Percentiles rank a stretch among this genome's conserved stretches.
These are phyloP conservation scores for Daldinia eschscholtzii DNA, from an alignment of 2,329 filamentous ascomycete genomes.

Conservation along the genomic window DNA sequence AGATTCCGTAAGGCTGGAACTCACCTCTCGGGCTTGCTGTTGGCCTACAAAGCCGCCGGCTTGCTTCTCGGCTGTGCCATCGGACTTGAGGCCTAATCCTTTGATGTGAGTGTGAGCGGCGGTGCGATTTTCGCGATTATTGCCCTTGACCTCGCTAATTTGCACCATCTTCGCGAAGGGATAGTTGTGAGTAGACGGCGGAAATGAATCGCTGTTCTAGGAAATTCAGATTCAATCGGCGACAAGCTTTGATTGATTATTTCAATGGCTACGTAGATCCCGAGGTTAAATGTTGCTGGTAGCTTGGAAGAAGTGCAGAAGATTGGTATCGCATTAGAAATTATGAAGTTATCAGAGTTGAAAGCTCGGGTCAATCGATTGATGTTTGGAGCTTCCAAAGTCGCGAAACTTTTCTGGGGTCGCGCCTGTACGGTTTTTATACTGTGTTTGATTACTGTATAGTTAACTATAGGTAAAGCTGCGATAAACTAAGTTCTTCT, in stretches of 20 bases:
- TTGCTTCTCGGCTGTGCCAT: conserved; percentile 86
- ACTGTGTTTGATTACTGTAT: conserved; percentile 41
- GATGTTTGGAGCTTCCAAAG: conserved; percentile 48
- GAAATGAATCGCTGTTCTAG: conserved; percentile 16
- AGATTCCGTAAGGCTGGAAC: conserved; percentile 37
- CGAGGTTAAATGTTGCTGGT: not conserved
- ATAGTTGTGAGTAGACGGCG: conserved; percentile 23
- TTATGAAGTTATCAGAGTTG: conserved; percentile 38
- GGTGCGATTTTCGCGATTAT: conserved; percentile 93
- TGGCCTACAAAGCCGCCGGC: conserved; percentile 92
- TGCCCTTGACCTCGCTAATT: conserved; percentile 94
- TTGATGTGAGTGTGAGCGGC: conserved; percentile 98
- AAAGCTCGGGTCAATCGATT: conserved; percentile 23
- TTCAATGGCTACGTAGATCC: not conserved
- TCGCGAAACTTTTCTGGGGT: conserved; percentile 52
- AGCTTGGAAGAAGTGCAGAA: conserved; percentile 12
- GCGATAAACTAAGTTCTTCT: not conserved
- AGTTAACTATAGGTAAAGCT: not conserved
- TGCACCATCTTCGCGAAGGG: conserved; percentile 76
- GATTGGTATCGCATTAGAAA: conserved; percentile 39
- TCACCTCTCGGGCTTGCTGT: conserved; percentile 85
- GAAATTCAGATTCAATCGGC: conserved; percentile 9
- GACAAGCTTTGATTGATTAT: conserved; percentile 14
- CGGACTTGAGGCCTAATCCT: conserved; percentile 85
- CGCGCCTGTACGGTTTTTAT: conserved; percentile 45